Base-by-base conservation (phyloP, 164 flowering plant genomes). In the Warburgia ugandensis region DNA sequence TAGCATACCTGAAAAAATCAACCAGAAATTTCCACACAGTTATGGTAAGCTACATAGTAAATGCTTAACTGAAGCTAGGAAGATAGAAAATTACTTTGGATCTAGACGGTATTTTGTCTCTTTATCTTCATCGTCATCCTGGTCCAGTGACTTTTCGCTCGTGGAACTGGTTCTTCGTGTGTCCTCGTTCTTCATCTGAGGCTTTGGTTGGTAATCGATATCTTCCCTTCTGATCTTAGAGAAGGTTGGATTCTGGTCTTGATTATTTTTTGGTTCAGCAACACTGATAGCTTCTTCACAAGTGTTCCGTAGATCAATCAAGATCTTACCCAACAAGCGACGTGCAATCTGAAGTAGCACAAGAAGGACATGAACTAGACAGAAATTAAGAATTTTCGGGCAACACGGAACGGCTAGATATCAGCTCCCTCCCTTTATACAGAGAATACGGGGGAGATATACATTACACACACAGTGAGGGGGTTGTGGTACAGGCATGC, bases 121-220 rank as follows among this genome's bases (percentile, higher is more conserved):
- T 49, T 86, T 89, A 66, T 84, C 96, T 63, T 92, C 99, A 38
- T 92, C 96, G 11, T 92, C 99, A 62, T 92, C 99, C 57, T 76
- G 88, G 63, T 88, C 96, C 61, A 81, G 62, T 25, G 96, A 75
- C 59, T 58, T 76, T 8, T 86, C 98, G 74, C 86, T 81, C 8
- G 79, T 65, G 43, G 67, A 66, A 55, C 82, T 79, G 33, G 74
- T 31, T 77, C 84, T 75, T 68, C 77, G 66, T 42, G 62, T 21
- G 31, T 71, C 78, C 66, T 88, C 97, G 69, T 43, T 73, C 63
- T 73, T 79, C 10, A 28, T 58, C 14, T 64, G 72, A 41, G 62
- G 44, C 66, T 74, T 88, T 29, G 69, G 50, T 29, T 52, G 73
- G 51, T 45, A 37, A 46, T 88, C 83, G 20, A 32, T 17, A 48